These are phyloP conservation scores for Calonectria crousiana DNA, from an alignment of 2,329 filamentous ascomycete species.

Conservation along the genomic window DNA sequence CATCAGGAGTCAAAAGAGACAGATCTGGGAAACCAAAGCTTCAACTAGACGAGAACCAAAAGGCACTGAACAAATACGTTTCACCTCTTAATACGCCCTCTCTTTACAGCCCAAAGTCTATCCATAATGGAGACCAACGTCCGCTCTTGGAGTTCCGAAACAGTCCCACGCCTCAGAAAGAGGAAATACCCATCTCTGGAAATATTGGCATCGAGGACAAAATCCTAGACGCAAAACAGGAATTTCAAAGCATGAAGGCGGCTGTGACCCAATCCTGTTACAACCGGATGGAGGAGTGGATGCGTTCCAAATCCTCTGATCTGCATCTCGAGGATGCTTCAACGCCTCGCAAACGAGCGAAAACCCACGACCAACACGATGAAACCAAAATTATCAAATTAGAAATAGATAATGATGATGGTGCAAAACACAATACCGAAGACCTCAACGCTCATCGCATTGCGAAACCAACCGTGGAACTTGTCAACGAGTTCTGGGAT, in stretches of 20 bases:
- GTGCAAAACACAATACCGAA: too few relatives aligned
- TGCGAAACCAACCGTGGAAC: background rate
- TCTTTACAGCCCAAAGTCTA: background rate
- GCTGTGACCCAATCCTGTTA: background rate
- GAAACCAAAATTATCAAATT: background rate
- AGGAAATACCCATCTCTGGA: background rate
- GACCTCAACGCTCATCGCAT: rapidly evolving
- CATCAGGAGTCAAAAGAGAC: background rate
- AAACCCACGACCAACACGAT: background rate
- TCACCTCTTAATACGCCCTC: background rate
- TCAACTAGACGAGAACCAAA: background rate
- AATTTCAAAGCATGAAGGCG: background rate
- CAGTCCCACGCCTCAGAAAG: background rate
- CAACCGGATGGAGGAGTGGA: background rate
- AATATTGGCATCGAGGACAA: rapidly evolving
- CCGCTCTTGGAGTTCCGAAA: background rate
- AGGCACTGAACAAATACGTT: too few relatives aligned
- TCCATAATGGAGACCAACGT: too few relatives aligned
- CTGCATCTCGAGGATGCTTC: background rate
- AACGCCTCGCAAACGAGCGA: background rate
- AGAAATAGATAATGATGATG: background rate
- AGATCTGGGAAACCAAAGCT: background rate
- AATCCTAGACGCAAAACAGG: too few relatives aligned
- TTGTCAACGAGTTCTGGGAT: background rate
- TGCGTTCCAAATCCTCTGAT: background rate